These are phyloP conservation scores for Bertia moriformis DNA, from an alignment of 2,329 filamentous ascomycete species.

Conservation along the genomic window DNA sequence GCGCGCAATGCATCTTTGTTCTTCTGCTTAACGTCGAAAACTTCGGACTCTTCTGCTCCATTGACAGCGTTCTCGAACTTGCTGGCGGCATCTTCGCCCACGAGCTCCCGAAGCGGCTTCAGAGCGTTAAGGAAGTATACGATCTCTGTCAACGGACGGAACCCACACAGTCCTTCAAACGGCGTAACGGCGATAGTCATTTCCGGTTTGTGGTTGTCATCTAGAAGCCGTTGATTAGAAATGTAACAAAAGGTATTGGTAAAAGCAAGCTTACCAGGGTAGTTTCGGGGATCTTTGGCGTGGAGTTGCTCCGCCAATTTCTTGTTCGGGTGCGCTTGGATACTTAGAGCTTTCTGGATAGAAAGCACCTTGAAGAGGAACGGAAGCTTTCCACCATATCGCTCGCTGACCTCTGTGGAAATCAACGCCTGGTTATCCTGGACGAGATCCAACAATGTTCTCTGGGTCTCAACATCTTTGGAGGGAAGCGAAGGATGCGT, in stretches of 20 bases:
- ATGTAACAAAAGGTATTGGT: background rate
- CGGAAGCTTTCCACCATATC: constrained; percentile 70
- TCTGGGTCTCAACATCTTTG: constrained; percentile 70
- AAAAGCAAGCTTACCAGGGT: constrained; percentile 38
- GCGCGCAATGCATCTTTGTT: constrained; percentile 70
- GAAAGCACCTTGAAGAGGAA: constrained; percentile 98
- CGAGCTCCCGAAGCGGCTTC: constrained; percentile 46
- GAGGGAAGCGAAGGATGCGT: constrained; percentile 93
- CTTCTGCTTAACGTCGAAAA: constrained; percentile 22
- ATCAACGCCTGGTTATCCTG: constrained; percentile 75
- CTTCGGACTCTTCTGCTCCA: constrained; percentile 29
- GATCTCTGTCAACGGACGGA: constrained; percentile 77
- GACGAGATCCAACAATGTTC: constrained; percentile 74
- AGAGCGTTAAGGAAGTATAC: constrained; percentile 56
- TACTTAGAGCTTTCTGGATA: constrained; percentile 87
- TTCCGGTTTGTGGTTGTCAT: constrained; percentile 99
- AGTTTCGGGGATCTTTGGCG: constrained; percentile 75
- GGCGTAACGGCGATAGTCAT: constrained; percentile 97
- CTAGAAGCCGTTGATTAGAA: background rate
- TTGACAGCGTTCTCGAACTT: constrained; percentile 36
- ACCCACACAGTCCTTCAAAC: constrained; percentile 91
- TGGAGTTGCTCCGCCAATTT: constrained; percentile 82
- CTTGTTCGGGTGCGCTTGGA: constrained; percentile 95
- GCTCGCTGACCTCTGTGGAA: constrained; percentile 55
- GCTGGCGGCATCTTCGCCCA: constrained; percentile 48